phyloP scores from a whole-genome alignment of 495 filamentous ascomycete genomes.

The Penicillium bialowiezense region DNA sequence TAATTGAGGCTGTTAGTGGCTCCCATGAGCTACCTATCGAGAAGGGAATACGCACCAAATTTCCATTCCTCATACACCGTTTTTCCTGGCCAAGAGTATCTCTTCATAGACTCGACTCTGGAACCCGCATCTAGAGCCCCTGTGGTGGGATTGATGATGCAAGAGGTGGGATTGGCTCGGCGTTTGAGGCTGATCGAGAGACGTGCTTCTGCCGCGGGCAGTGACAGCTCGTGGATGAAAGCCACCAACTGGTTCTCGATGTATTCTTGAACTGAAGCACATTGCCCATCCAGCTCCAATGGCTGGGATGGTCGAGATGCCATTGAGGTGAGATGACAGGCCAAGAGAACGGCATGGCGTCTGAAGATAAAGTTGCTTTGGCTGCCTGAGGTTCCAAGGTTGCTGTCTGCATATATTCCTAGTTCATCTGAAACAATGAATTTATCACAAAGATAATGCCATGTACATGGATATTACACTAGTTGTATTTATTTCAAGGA shows the following conservation, averaged over 20 bases:
- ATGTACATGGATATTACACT: too few species aligned
- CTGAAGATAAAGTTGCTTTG: neutral
- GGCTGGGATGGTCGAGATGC: slow-evolving; percentile 2
- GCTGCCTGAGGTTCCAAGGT: too few species aligned
- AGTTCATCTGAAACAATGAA: too few species aligned
- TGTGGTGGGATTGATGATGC: slow-evolving; percentile 26
- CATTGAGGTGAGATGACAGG: neutral
- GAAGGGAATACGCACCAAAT: slow-evolving; percentile 57
- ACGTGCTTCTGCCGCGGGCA: slow-evolving; percentile 21
- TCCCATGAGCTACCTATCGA: too few species aligned
- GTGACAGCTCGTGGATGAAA: slow-evolving; percentile 24
- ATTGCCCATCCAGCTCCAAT: neutral
- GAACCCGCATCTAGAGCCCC: slow-evolving; percentile 28
- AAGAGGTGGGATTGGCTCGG: slow-evolving; percentile 17
- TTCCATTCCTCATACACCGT: slow-evolving; percentile 60
- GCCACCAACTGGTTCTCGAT: slow-evolving; percentile 30
- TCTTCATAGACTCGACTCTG: slow-evolving; percentile 14
- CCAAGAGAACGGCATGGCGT: too few species aligned
- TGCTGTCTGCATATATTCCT: too few species aligned
- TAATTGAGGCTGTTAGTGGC: too few species aligned
- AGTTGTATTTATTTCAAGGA: too few species aligned
- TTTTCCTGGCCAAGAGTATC: slow-evolving; percentile 57
- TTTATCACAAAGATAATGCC: too few species aligned
- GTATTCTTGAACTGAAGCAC: slow-evolving; percentile 24
- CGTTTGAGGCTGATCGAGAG: slow-evolving; percentile 34